Evolutionary conservation across 257 asterid species (phyloP).

Genomic region (Nicotiana tomentosiformis): DNA sequence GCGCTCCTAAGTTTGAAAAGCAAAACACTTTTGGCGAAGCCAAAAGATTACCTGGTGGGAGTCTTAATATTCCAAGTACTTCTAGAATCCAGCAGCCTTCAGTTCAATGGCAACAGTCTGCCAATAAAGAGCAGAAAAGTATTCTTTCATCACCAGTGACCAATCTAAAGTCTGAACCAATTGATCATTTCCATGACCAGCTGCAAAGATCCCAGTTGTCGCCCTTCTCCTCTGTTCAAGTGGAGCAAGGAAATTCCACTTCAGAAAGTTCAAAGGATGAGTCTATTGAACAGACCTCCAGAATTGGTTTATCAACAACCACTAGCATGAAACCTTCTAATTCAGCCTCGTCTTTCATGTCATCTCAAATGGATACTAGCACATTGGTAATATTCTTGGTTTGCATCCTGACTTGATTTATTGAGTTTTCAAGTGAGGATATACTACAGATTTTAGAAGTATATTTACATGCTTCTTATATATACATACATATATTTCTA

Average conservation of each 20-base stretch:
- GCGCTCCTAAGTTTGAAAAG: constrained; percentile 55
- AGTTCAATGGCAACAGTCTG: constrained; percentile 35
- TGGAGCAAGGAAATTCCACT: constrained; percentile 40
- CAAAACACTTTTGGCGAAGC: constrained; percentile 45
- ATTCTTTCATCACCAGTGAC: constrained; percentile 36
- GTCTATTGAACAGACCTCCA: constrained; percentile 59
- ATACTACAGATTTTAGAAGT: not conserved
- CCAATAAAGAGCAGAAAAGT: constrained; percentile 38
- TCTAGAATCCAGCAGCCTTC: constrained; percentile 36
- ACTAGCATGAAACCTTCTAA: constrained; percentile 30
- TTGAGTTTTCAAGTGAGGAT: constrained; percentile 10
- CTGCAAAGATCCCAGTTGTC: constrained; percentile 40
- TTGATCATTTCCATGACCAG: constrained; percentile 68
- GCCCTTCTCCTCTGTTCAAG: constrained; percentile 40
- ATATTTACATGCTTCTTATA: not conserved
- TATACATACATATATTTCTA: not conserved
- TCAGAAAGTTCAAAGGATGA: constrained; percentile 58
- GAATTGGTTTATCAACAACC: constrained; percentile 43
- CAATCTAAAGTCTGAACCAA: constrained; percentile 65
- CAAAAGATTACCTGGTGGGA: constrained; percentile 40
- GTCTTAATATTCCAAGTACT: constrained; percentile 35
- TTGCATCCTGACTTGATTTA: constrained; percentile 4
- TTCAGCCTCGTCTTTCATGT: constrained; percentile 31
- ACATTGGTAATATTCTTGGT: constrained; percentile 30
- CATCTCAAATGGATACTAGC: constrained; percentile 40